Evolutionary conservation across 2,329 filamentous ascomycete genomes (phyloP).

Genomic region (Leptographium procerum): DNA sequence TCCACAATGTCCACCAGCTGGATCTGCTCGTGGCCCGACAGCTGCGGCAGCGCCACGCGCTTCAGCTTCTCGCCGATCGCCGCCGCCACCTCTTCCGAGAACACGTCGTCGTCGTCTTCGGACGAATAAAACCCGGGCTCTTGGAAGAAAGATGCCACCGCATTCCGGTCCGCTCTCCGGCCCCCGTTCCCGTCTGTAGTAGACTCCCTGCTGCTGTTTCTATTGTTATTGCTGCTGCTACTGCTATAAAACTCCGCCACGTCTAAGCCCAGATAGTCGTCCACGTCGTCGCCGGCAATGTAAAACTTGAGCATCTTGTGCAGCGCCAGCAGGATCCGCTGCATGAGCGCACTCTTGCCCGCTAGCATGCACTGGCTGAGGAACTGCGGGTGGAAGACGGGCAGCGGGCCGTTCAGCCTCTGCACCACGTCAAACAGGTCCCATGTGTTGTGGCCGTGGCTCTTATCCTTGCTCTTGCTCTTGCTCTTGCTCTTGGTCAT

Average conservation of each 20-base stretch:
- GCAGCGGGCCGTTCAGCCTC: slow-evolving; percentile 74
- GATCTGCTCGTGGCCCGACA: slow-evolving; percentile 79
- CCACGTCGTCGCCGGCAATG: slow-evolving; percentile 67
- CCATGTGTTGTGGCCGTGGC: too few relatives aligned
- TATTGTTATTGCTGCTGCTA: too few relatives aligned
- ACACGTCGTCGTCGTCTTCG: slow-evolving; percentile 46
- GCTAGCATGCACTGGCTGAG: slow-evolving; percentile 75
- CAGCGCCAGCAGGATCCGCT: slow-evolving; percentile 60
- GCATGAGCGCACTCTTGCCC: slow-evolving; percentile 63
- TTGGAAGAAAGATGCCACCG: slow-evolving; percentile 23
- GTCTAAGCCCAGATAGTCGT: slow-evolving; percentile 61
- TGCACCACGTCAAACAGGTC: slow-evolving; percentile 76
- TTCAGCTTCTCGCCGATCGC: slow-evolving; percentile 68
- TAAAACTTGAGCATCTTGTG: slow-evolving; percentile 72
- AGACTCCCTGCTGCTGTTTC: too few relatives aligned
- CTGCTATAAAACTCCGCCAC: slow-evolving; percentile 55
- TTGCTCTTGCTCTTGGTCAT: slow-evolving; percentile 28
- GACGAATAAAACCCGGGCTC: too few relatives aligned
- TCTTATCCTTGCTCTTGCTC: too few relatives aligned
- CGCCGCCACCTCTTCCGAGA: slow-evolving; percentile 60
- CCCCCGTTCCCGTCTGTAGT: too few relatives aligned
- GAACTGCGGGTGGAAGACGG: slow-evolving; percentile 87
- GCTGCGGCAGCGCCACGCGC: slow-evolving; percentile 60
- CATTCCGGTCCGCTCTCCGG: not conserved
- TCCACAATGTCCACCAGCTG: slow-evolving; percentile 75